Evolutionary conservation across 164 flowering plant genomes (phyloP).

Genomic region (Amborella trichopoda): DNA sequence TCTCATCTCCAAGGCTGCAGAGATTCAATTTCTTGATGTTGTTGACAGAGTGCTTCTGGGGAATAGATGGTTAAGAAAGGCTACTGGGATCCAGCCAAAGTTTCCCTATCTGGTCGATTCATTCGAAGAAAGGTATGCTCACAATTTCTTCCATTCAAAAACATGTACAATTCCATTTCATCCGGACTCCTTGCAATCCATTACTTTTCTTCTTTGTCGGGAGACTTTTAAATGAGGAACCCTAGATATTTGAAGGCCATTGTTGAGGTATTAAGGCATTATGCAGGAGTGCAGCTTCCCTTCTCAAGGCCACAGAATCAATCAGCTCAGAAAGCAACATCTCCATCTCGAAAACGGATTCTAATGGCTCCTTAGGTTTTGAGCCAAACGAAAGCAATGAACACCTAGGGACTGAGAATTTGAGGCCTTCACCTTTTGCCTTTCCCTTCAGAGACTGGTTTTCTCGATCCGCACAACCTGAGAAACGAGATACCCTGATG

Average conservation of each 20-base stretch:
- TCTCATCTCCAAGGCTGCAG: constrained; percentile 84
- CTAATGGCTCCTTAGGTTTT: constrained; percentile 17
- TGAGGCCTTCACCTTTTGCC: too few species aligned
- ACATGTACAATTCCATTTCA: too few species aligned
- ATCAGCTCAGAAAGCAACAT: too few species aligned
- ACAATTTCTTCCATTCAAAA: too few species aligned
- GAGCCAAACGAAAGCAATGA: constrained; percentile 14
- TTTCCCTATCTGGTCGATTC: constrained; percentile 87
- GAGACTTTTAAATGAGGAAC: too few species aligned
- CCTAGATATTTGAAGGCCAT: too few species aligned
- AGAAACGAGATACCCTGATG: constrained; percentile 8
- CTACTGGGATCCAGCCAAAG: constrained; percentile 92
- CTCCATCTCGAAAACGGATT: constrained; percentile 15
- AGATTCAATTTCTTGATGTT: constrained; percentile 63
- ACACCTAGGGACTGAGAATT: too few species aligned
- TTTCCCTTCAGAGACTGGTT: constrained; percentile 64
- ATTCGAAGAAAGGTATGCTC: constrained; percentile 69
- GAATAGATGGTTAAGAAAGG: constrained; percentile 86
- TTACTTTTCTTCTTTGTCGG: too few species aligned
- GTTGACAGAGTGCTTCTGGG: constrained; percentile 85
- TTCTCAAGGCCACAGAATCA: constrained; percentile 26
- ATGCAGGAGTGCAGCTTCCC: constrained; percentile 76
- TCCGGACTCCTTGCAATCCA: too few species aligned
- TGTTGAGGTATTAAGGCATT: too few species aligned
- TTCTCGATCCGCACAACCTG: constrained; percentile 12